These are phyloP conservation scores for Penicillium aurantiogriseum DNA, from an alignment of 2,329 filamentous ascomycete species.

Conservation along the genomic window DNA sequence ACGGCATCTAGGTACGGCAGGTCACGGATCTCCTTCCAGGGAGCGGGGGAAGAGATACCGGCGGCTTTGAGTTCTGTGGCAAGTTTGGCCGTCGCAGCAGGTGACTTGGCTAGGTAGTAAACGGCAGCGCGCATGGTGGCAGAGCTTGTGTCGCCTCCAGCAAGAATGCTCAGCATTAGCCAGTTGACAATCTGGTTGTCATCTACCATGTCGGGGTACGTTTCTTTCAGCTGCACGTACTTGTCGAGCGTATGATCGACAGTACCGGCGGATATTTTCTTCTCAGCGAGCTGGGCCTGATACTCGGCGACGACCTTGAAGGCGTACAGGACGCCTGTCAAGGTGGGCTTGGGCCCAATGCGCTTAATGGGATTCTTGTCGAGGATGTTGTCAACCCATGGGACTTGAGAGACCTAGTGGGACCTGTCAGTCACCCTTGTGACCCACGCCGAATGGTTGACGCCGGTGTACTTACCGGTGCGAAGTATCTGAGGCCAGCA, in stretches of 20 bases:
- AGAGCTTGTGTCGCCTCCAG: slow-evolving; percentile 42
- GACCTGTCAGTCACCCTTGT: background rate
- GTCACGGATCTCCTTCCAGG: slow-evolving; percentile 21
- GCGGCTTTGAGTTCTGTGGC: background rate
- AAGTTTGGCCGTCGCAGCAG: slow-evolving; percentile 15
- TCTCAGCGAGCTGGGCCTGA: slow-evolving; percentile 16
- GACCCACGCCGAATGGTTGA: too few relatives aligned
- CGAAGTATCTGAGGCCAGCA: slow-evolving; percentile 27
- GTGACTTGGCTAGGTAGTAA: slow-evolving; percentile 26
- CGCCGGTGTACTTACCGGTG: slow-evolving; percentile 9
- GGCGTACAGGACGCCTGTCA: slow-evolving; percentile 19
- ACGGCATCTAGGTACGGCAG: slow-evolving; percentile 52
- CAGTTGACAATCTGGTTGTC: slow-evolving; percentile 37
- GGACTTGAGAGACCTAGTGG: slow-evolving; percentile 24
- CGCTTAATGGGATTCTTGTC: slow-evolving; percentile 32
- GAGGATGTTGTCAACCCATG: slow-evolving; percentile 27
- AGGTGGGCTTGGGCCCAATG: slow-evolving; percentile 25
- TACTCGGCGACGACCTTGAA: slow-evolving; percentile 24
- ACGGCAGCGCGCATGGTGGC: slow-evolving; percentile 33
- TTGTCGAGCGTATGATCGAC: slow-evolving; percentile 37
- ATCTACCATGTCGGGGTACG: too few relatives aligned
- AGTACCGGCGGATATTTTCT: slow-evolving; percentile 10
- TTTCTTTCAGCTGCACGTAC: too few relatives aligned
- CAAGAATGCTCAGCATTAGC: slow-evolving; percentile 35
- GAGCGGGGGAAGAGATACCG: slow-evolving; percentile 13